Conservation (phyloP, 1,284 basidiomycete genomes). For the Erythrobasidium hasegawianum region DNA sequence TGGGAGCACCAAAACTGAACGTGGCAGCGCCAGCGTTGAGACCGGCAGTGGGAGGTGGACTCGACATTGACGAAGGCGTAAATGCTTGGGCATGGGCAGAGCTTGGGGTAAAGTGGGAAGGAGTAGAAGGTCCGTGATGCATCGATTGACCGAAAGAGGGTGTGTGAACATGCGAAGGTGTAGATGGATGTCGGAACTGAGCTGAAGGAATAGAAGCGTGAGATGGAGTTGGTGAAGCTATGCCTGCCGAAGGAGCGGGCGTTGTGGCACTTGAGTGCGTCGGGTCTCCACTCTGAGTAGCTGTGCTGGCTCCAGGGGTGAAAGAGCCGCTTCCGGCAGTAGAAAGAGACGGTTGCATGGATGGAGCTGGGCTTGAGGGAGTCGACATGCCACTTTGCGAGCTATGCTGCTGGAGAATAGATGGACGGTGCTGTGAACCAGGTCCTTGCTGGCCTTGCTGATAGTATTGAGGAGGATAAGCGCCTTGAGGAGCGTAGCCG, state of each 20-base stretch:
- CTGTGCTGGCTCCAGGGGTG: constrained; percentile 7
- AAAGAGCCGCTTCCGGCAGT: constrained; percentile 20
- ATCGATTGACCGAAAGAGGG: constrained; percentile 37
- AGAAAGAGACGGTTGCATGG: constrained; percentile 23
- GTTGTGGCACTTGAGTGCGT: constrained; percentile 22
- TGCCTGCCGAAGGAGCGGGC: constrained; percentile 27
- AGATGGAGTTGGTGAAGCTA: constrained; percentile 28
- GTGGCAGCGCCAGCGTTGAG: constrained; percentile 24
- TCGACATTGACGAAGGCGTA: constrained; percentile 16
- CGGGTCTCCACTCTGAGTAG: constrained; percentile 18
- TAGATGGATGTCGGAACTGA: constrained; percentile 37
- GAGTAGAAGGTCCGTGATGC: constrained; percentile 38
- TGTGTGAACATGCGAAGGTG: constrained; percentile 28
- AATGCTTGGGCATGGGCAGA: constrained; percentile 25
- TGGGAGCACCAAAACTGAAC: constrained; percentile 27
- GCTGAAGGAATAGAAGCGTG: constrained; percentile 34
- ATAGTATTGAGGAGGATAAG: not conserved
- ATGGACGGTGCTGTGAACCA: constrained; percentile 13
- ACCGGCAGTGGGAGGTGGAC: constrained; percentile 26
- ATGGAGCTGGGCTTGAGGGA: constrained; percentile 26
- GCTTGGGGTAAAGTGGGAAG: constrained; percentile 18
- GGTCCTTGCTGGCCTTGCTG: constrained; percentile 21
- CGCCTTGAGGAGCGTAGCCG: constrained; percentile 10
- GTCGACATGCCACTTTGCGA: constrained; percentile 25
- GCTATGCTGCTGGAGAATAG: constrained; percentile 22